Conservation (phyloP, 768 basidiomycete species). For the Phanerochaete carnosa region DNA sequence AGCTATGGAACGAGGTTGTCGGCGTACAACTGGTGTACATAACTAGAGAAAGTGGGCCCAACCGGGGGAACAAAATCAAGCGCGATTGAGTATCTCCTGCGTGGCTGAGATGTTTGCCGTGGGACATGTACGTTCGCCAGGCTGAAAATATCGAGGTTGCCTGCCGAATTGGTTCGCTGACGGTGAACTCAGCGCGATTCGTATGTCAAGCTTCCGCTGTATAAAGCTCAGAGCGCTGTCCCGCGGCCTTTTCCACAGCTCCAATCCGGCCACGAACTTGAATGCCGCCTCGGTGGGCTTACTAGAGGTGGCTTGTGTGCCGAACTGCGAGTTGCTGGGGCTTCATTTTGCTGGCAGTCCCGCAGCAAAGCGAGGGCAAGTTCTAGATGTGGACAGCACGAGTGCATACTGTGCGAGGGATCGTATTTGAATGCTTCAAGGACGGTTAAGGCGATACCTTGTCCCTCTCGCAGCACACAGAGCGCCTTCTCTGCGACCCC, state of each 20-base stretch:
- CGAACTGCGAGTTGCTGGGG: conserved; percentile 56
- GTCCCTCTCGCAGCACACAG: conserved; percentile 81
- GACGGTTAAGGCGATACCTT: conserved; percentile 89
- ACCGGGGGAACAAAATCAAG: no score
- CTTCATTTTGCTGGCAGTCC: conserved; percentile 79
- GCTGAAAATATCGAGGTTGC: conserved; percentile 77
- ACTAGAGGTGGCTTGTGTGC: conserved; percentile 19
- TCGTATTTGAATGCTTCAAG: conserved; percentile 97
- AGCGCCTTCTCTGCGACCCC: conserved; percentile 95
- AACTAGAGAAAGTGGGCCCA: no score
- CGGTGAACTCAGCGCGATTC: conserved; percentile 88
- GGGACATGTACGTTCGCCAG: conserved; percentile 80
- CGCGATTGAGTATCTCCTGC: no score
- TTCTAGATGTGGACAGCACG: no score
- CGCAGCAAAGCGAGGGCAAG: conserved; percentile 21
- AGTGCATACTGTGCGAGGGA: conserved; percentile 78
- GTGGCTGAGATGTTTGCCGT: no score
- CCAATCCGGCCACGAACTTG: conserved; percentile 49
- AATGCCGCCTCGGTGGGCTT: conserved; percentile 19
- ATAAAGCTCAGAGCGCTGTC: conserved; percentile 85
- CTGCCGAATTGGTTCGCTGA: conserved; percentile 88
- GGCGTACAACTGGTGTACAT: no score
- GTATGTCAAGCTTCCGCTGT: conserved; percentile 75
- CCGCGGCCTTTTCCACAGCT: conserved; percentile 72
- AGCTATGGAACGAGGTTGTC: no score